Evolutionary conservation across 2,329 filamentous ascomycete species (phyloP), one percentile per base, ranked within the genome.

Genomic region (Thermothelomyces thermophilus): DNA sequence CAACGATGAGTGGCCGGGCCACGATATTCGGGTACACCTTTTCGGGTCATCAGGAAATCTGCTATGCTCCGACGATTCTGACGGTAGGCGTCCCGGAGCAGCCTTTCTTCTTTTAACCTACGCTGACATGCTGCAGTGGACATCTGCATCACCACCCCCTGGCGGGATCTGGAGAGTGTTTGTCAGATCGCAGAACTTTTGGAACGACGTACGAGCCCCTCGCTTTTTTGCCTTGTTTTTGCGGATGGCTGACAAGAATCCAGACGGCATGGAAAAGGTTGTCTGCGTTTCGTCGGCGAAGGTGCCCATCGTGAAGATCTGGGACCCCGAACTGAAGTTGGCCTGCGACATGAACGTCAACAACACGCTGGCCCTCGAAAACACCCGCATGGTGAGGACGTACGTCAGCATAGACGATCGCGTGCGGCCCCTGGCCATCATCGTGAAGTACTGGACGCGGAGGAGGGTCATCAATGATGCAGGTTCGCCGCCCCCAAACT

Each of bases 291-390:
- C 89, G 24, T 87, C 86, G 36, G 93, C 93, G 52, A 97, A 96
- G 69, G 93, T 98, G 13, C 91, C 93, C 3, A 98, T 98, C 63
- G 93, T 98, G 60, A 97, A 97, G 73, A 87, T 95, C 49, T 98
- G 93, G 90, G 93, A 98, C 66, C 93, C 93, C 3, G 89, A 95
- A 66, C 74, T 96, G 50, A 75, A 84, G 57, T 75, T 98, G 44
- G 87, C 90, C 14, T 96, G 90, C 67, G 93, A 98, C 65, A 93
- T 98, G 85, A 98, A 98, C 61, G 90, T 98, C 70, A 98, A 98
- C 72, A 98, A 97, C 62, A 93, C 90, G 0, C 70, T 94, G 46
- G 93, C 93, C 3, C 73, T 98, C 54, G 90, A 97, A 67, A 98
- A 98, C 63, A 98, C 93, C 13, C 83, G 90, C 44, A 95, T 98